A percentile compares a stretch with the other conserved stretches of the same genome.
Evolutionary conservation across 495 filamentous ascomycete genomes (phyloP).

Genomic region (Neurospora sp.): DNA sequence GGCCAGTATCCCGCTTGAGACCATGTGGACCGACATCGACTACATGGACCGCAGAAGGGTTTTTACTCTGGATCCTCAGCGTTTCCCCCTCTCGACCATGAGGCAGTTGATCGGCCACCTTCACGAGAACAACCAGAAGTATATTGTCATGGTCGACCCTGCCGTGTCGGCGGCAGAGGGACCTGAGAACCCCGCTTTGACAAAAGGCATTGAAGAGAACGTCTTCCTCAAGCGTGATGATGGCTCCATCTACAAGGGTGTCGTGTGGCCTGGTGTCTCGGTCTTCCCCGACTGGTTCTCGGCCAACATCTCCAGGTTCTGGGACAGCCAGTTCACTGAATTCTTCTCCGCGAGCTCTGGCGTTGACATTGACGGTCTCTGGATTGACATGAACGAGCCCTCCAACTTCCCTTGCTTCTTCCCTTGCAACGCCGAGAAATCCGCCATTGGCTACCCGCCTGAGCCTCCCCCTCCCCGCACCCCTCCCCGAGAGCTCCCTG

Average conservation of each 20-base stretch:
- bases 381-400: conserved; percentile 85
- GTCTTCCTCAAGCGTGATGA: conserved; percentile 58
- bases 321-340: conserved; percentile 57
- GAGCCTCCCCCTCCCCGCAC: too few species aligned
- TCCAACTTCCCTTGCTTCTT: conserved; percentile 55
- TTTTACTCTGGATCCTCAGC: conserved; percentile 65
- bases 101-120: conserved; percentile 62
- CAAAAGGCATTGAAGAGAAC: conserved; percentile 49
- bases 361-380: conserved; percentile 75
- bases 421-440: conserved; percentile 52
- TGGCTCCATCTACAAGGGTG: conserved; percentile 60
- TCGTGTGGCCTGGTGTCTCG: conserved; percentile 78
- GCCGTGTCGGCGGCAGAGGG: conserved; percentile 65
- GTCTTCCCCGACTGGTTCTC: conserved; percentile 84
- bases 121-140: conserved; percentile 65
- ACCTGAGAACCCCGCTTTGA: conserved; percentile 53
- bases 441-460: conserved; percentile 54
- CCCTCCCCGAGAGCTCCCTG: conserved; percentile 50
- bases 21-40: conserved; percentile 85
- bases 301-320: conserved; percentile 54
- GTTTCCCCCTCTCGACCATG: conserved; percentile 59
- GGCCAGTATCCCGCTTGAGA: conserved; percentile 72
- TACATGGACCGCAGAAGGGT: conserved; percentile 62
- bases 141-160: conserved; percentile 83
- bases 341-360: conserved; percentile 61